Conservation (phyloP, 2,329 filamentous ascomycete genomes). For the Phaeosphaeria sp. region DNA sequence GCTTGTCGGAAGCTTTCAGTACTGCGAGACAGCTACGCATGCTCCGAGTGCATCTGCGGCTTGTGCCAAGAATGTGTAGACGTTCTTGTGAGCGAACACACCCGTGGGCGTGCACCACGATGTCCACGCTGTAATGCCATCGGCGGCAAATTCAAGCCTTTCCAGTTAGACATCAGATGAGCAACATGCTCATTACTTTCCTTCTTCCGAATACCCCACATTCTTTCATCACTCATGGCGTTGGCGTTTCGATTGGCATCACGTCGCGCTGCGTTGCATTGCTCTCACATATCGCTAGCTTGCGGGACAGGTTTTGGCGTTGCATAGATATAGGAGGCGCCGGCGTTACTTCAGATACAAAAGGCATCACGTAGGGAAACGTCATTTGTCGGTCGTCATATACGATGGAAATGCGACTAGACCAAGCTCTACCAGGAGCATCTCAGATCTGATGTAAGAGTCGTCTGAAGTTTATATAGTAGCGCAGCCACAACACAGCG, state of each 20-base stretch:
- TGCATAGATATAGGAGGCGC: slow-evolving; percentile 25
- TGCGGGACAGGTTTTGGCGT: slow-evolving; percentile 22
- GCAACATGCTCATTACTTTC: slow-evolving; percentile 9
- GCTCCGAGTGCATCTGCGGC: slow-evolving; percentile 94
- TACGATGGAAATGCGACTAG: neutral
- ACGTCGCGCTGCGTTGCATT: slow-evolving; percentile 3
- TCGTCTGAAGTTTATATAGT: neutral
- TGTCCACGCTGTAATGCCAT: slow-evolving; percentile 82
- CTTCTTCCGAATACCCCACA: slow-evolving; percentile 1
- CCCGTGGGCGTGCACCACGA: slow-evolving; percentile 69
- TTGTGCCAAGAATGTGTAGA: slow-evolving; percentile 89
- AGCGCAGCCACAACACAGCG: neutral
- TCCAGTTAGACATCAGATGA: slow-evolving; percentile 82
- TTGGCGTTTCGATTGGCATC: slow-evolving; percentile 5
- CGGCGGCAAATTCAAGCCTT: slow-evolving; percentile 81
- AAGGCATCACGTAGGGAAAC: neutral
- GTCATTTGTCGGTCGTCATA: neutral
- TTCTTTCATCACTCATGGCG: slow-evolving; percentile 18
- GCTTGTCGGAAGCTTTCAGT: slow-evolving; percentile 80
- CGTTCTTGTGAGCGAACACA: slow-evolving; percentile 77
- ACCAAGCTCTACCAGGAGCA: neutral
- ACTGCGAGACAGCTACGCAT: slow-evolving; percentile 86
- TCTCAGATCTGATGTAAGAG: neutral
- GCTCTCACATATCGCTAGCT: slow-evolving; percentile 19
- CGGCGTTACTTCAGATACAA: slow-evolving; percentile 5